phyloP scores from a whole-genome alignment of 805 yeast genomes.

The Babjeviella inositovora region DNA sequence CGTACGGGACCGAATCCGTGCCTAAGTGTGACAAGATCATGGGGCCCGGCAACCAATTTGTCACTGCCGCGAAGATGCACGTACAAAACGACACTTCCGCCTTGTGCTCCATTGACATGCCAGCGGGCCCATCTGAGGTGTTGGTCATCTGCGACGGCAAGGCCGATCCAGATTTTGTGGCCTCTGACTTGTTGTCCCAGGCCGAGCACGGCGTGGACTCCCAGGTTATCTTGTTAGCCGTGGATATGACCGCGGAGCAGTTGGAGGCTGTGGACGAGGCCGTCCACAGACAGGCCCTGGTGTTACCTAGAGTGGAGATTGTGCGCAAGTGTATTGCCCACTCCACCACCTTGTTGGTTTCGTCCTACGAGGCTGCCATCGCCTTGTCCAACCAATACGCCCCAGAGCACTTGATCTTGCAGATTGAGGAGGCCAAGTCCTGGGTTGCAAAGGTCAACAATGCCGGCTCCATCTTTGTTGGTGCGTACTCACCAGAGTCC shows the following conservation, averaged over 20 bases:
- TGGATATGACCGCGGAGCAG: slow-evolving; percentile 44
- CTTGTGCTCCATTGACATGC: slow-evolving; percentile 95
- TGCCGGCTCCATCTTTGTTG: slow-evolving; percentile 96
- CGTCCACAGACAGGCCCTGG: slow-evolving; percentile 67
- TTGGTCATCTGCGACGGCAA: slow-evolving; percentile 81
- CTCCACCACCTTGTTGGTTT: slow-evolving; percentile 66
- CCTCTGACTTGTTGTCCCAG: slow-evolving; percentile 90
- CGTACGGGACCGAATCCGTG: slow-evolving; percentile 88
- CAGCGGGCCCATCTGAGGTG: slow-evolving; percentile 99
- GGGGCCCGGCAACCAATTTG: slow-evolving; percentile 99
- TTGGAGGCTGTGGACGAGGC: slow-evolving; percentile 65
- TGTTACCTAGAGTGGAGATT: slow-evolving; percentile 83
- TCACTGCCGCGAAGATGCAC: slow-evolving; percentile 97
- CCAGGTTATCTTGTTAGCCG: slow-evolving; percentile 85
- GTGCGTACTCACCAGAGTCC: slow-evolving; percentile 91
- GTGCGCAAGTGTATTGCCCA: slow-evolving; percentile 86
- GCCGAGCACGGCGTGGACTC: slow-evolving; percentile 99
- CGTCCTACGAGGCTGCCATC: slow-evolving; percentile 65
- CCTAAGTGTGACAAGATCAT: slow-evolving; percentile 92
- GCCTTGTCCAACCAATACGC: slow-evolving; percentile 83
- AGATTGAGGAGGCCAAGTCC: slow-evolving; percentile 61
- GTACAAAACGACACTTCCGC: slow-evolving; percentile 94
- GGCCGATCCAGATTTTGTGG: slow-evolving; percentile 92
- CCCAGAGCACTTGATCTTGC: slow-evolving; percentile 94
- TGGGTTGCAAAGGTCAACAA: slow-evolving; percentile 66